Evolutionary conservation across 768 basidiomycete genomes (phyloP).

Genomic region (Gymnopilus dilepis): DNA sequence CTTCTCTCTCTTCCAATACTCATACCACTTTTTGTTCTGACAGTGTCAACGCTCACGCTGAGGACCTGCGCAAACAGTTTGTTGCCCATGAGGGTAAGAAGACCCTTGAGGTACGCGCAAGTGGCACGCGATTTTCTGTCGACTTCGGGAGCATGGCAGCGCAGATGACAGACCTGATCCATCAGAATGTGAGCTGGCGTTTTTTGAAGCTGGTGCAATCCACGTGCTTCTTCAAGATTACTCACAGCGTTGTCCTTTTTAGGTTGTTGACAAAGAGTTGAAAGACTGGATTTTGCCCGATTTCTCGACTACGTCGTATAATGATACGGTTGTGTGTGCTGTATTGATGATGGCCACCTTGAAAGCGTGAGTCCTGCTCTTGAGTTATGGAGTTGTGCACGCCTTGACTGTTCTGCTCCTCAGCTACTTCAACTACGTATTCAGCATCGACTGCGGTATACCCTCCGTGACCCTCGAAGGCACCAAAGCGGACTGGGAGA

Average conservation of each 20-base stretch:
- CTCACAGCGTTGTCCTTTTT: too few species aligned
- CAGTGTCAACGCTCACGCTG: constrained; percentile 26
- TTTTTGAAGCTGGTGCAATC: too few species aligned
- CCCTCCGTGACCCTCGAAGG: constrained; percentile 32
- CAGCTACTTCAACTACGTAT: constrained; percentile 27
- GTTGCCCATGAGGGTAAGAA: constrained; percentile 38
- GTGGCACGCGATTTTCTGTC: constrained; percentile 21
- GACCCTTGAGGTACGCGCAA: constrained; percentile 29
- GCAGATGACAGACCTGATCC: constrained; percentile 31
- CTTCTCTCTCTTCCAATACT: too few species aligned
- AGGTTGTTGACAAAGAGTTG: constrained; percentile 23
- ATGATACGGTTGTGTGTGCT: constrained; percentile 23
- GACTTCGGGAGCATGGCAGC: constrained; percentile 38
- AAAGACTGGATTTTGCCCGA: constrained; percentile 26
- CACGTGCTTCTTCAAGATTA: too few species aligned
- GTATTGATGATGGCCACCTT: constrained; percentile 27
- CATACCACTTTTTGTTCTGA: too few species aligned
- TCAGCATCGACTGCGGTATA: constrained; percentile 25
- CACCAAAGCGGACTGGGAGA: constrained; percentile 28
- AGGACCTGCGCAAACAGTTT: constrained; percentile 39
- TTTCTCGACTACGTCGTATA: constrained; percentile 20
- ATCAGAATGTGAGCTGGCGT: constrained; percentile 25
- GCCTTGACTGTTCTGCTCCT: too few species aligned
- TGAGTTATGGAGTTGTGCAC: too few species aligned
- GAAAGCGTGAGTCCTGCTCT: constrained; percentile 13